These are phyloP conservation scores for Solanum ahanhuiri DNA, from an alignment of 257 asterid species.

Conservation along the genomic window DNA sequence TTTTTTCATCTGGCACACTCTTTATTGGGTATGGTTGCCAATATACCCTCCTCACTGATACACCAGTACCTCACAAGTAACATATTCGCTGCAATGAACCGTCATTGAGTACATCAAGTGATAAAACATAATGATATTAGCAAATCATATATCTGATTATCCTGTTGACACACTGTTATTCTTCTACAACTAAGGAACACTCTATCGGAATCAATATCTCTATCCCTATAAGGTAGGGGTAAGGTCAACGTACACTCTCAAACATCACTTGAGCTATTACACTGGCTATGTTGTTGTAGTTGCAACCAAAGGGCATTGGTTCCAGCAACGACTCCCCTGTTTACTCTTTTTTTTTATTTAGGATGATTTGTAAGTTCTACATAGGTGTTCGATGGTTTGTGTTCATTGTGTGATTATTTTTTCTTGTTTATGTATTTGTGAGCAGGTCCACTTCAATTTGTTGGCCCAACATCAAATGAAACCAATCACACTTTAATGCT, in stretches of 20 bases:
- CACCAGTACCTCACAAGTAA: background rate
- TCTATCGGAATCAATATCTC: background rate
- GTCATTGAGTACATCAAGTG: background rate
- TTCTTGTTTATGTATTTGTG: background rate
- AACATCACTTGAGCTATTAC: background rate
- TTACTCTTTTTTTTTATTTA: background rate
- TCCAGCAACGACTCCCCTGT: background rate
- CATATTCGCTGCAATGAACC: background rate
- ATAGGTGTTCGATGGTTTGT: background rate
- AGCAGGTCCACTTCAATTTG: constrained; percentile 87
- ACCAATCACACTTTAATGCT: constrained; percentile 73
- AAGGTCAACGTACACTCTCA: background rate
- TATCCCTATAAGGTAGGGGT: background rate
- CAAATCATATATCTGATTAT: background rate
- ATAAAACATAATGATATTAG: background rate
- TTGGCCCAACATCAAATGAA: constrained; percentile 56
- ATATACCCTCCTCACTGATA: background rate
- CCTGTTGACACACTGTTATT: background rate
- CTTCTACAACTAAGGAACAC: background rate
- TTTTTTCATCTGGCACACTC: background rate
- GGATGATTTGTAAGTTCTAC: background rate
- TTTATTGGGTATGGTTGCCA: background rate
- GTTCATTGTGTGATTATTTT: background rate
- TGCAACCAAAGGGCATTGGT: background rate
- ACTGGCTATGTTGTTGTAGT: background rate